phyloP scores from a whole-genome alignment of 192 early-diverging fungal genomes.

The Rhizoclosmatium globosum region DNA sequence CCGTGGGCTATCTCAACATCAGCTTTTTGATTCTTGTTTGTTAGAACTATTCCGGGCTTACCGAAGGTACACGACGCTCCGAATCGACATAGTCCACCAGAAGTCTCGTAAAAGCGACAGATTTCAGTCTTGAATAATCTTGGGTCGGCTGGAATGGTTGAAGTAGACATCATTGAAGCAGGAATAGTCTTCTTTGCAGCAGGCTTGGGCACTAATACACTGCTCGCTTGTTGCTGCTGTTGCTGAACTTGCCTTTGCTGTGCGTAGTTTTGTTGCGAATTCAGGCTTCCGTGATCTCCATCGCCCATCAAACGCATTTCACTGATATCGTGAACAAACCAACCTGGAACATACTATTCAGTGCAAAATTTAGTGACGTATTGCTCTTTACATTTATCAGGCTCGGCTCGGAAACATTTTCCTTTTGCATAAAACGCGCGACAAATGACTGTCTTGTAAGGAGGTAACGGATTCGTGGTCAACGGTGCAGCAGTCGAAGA shows the following conservation, averaged over 20 bases:
- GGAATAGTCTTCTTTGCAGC: background rate
- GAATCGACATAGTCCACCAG: constrained; percentile 16
- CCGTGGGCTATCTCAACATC: constrained; percentile 15
- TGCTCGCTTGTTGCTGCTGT: background rate
- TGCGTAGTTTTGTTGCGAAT: background rate
- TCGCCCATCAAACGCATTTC: constrained; percentile 14
- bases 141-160: constrained; percentile 14
- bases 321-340: constrained; percentile 24
- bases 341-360: background rate
- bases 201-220: background rate
- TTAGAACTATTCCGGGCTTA: background rate
- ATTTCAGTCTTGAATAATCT: constrained; percentile 34
- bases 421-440: constrained; percentile 26
- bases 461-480: constrained; percentile 13
- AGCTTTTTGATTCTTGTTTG: background rate
- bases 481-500: background rate
- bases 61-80: constrained; percentile 23
- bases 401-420: constrained; percentile 27
- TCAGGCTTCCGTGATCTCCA: background rate
- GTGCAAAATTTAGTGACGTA: background rate
- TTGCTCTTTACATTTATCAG: constrained; percentile 21
- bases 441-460: constrained; percentile 38
- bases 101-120: constrained; percentile 20
- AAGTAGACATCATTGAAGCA: background rate
- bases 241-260: background rate